A percentile compares a stretch with the other conserved stretches of the same genome.
phyloP scores from a whole-genome alignment of 2,329 filamentous ascomycete genomes.

The Sclerotiophoma versabilis region DNA sequence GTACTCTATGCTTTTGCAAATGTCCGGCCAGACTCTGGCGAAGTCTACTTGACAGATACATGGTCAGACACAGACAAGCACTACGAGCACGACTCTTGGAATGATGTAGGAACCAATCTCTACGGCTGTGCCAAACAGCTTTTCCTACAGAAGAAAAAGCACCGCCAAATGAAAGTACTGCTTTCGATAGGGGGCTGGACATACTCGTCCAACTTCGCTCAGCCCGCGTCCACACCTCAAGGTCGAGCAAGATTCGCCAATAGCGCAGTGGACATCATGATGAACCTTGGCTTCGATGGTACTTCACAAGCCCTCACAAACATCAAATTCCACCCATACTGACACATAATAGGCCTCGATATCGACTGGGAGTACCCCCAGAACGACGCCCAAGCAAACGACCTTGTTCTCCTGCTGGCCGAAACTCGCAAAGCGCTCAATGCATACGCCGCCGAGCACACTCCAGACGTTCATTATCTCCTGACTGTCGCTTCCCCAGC shows the following conservation, averaged over 20 bases:
- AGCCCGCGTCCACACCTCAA: constrained; percentile 39
- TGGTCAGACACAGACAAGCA: constrained; percentile 50
- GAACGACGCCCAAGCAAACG: constrained; percentile 40
- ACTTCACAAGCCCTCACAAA: neutral
- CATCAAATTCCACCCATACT: neutral
- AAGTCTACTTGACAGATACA: constrained; percentile 48
- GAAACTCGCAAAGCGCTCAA: constrained; percentile 48
- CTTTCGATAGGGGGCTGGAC: constrained; percentile 52
- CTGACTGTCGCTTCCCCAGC: constrained; percentile 57
- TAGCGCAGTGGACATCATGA: constrained; percentile 42
- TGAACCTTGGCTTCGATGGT: constrained; percentile 48
- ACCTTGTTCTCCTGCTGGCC: constrained; percentile 44
- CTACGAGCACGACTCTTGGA: constrained; percentile 49
- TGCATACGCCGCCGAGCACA: constrained; percentile 50
- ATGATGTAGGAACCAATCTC: constrained; percentile 48
- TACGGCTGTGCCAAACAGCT: constrained; percentile 50
- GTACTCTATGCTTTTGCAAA: constrained; percentile 51
- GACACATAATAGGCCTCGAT: constrained; percentile 35
- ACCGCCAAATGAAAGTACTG: constrained; percentile 47
- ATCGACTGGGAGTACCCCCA: constrained; percentile 49
- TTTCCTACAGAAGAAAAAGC: constrained; percentile 45
- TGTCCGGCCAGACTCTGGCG: constrained; percentile 45
- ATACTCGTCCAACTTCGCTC: constrained; percentile 47
- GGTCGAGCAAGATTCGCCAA: constrained; percentile 45
- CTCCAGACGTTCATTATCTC: constrained; percentile 52